Percentiles rank a stretch among this genome's conserved stretches.
These are phyloP conservation scores for Aspergillus tanneri DNA, from an alignment of 2,329 filamentous ascomycete species.

Conservation along the genomic window DNA sequence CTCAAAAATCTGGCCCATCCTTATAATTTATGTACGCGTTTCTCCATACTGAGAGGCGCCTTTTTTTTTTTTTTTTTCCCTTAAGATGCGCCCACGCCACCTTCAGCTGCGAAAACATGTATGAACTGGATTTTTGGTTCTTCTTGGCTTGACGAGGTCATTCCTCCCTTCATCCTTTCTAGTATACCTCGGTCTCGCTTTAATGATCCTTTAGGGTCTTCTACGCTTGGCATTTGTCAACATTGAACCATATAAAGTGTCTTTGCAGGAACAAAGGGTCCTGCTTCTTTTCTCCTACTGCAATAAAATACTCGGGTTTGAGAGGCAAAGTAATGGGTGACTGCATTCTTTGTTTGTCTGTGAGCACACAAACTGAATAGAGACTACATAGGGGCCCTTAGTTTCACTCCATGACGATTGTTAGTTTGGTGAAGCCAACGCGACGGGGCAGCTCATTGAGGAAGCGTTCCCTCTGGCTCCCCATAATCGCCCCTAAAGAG, in stretches of 20 bases:
- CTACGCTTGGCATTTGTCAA: too few relatives aligned
- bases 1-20: too few relatives aligned
- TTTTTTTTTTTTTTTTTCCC: conserved; percentile 1
- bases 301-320: too few relatives aligned
- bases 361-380: background rate
- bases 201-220: too few relatives aligned
- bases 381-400: conserved; percentile 8
- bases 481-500: conserved; percentile 48
- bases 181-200: conserved; percentile 4
- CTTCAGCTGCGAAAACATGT: background rate
- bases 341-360: background rate
- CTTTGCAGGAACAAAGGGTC: too few relatives aligned
- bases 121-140: background rate
- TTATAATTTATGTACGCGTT: too few relatives aligned
- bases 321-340: too few relatives aligned
- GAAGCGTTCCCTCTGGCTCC: conserved; percentile 41
- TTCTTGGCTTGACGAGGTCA: too few relatives aligned
- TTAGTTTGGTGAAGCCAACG: conserved; percentile 38
- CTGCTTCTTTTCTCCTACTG: too few relatives aligned
- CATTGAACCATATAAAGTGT: too few relatives aligned
- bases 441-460: conserved; percentile 37
- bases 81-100: background rate
- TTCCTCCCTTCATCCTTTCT: conserved; percentile 15
- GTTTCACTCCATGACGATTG: conserved; percentile 33
- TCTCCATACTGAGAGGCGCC: too few relatives aligned